phyloP scores from a whole-genome alignment of 228 moss, liverwort and hornwort species.

The Sphagnum magellanicum region DNA sequence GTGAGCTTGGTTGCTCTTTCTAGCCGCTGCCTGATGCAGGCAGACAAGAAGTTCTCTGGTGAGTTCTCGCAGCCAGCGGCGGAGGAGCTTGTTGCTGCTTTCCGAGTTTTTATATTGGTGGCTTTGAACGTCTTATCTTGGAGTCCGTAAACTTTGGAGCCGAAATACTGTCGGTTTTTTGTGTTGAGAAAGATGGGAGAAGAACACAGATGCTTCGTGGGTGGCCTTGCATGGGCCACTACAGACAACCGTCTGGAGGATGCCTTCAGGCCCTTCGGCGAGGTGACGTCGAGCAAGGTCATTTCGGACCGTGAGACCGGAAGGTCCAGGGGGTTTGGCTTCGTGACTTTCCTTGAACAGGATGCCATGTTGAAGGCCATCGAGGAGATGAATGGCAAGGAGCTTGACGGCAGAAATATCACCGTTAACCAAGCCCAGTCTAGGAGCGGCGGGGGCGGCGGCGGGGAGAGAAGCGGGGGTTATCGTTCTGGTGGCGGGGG shows the following conservation, averaged over 20 bases:
- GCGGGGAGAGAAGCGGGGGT: slow-evolving; percentile 10
- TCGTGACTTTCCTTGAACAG: slow-evolving; percentile 62
- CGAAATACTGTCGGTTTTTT: no score
- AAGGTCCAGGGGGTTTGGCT: slow-evolving; percentile 64
- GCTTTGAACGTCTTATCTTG: no score
- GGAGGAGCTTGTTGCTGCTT: no score
- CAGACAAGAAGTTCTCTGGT: no score
- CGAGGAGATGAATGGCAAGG: slow-evolving; percentile 63
- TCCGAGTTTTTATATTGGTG: no score
- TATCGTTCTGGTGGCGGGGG: slow-evolving; percentile 15
- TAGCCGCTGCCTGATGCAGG: no score
- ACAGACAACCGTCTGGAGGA: slow-evolving; percentile 26
- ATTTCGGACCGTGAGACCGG: slow-evolving; percentile 61
- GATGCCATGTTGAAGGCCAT: slow-evolving; percentile 51
- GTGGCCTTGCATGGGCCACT: slow-evolving; percentile 43
- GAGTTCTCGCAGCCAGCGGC: no score
- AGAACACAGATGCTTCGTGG: slow-evolving; percentile 3
- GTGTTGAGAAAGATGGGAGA: background rate
- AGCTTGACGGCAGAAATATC: slow-evolving; percentile 62
- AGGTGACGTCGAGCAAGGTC: slow-evolving; percentile 38
- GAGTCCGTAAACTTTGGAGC: no score
- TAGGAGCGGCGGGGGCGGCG: slow-evolving; percentile 34
- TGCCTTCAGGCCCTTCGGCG: slow-evolving; percentile 31
- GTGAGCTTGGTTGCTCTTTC: no score
- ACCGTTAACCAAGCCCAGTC: slow-evolving; percentile 72